Percentiles rank a stretch among this genome's conserved stretches.
Conservation (phyloP, 345 rosid species). For the Trapa incisa region DNA sequence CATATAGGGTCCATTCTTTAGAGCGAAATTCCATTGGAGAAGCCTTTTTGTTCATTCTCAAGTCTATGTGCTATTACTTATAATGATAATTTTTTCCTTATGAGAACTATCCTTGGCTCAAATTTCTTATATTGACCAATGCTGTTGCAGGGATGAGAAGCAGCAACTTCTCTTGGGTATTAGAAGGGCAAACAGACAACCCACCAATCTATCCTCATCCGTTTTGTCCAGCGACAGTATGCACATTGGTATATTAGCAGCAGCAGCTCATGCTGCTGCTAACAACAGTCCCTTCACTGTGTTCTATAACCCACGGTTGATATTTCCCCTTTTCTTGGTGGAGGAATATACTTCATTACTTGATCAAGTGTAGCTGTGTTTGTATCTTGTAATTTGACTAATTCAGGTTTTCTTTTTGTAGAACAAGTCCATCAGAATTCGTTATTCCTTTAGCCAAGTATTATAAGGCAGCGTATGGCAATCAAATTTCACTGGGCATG, state of each 20-base stretch:
- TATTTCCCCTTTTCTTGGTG: neutral
- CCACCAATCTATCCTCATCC: slow-evolving; percentile 36
- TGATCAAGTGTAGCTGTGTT: neutral
- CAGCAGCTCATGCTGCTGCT: slow-evolving; percentile 43
- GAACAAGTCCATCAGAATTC: slow-evolving; percentile 56
- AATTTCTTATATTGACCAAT: neutral
- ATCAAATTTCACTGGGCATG: slow-evolving; percentile 49
- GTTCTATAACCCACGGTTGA: slow-evolving; percentile 35
- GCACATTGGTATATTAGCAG: slow-evolving; percentile 46
- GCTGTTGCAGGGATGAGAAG: slow-evolving; percentile 30
- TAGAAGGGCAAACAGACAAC: slow-evolving; percentile 33
- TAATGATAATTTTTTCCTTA: neutral
- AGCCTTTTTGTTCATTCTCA: neutral
- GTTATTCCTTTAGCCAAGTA: slow-evolving; percentile 44
- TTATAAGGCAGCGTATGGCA: slow-evolving; percentile 39
- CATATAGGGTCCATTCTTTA: slow-evolving; percentile 4
- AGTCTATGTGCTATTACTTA: neutral
- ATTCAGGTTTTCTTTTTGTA: slow-evolving; percentile 11
- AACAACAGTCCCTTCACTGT: slow-evolving; percentile 36
- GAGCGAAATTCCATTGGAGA: neutral
- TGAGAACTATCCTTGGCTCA: neutral
- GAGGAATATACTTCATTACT: neutral
- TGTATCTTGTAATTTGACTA: neutral
- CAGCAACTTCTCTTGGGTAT: slow-evolving; percentile 37
- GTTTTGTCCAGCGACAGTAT: slow-evolving; percentile 42